Base-by-base conservation (phyloP, 108 stramenopile genomes). In the Aureococcus anophagefferens region DNA sequence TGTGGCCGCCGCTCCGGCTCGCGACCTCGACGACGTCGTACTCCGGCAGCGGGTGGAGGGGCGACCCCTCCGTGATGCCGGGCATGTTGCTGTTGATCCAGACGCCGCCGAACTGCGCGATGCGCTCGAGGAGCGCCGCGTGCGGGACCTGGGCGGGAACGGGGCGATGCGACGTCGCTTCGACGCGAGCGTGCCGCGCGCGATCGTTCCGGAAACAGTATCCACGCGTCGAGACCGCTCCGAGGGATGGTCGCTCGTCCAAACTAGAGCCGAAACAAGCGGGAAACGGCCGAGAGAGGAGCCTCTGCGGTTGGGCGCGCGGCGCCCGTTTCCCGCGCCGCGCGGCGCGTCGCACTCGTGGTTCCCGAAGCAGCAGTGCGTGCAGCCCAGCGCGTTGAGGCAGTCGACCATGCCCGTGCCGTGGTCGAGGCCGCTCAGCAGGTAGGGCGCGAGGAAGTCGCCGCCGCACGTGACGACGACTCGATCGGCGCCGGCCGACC, bases 361-460 rank as follows among this genome's bases (percentile, higher is more conserved):
- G 66, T 84, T 84, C 1, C 83, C 83, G 77, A 78, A 85, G 0
- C 76, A 75, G 25, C 81, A 4, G 59, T 80, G 76, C 32, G 79
- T 79, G 35, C 82, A 62, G 17, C 79, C 79, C 30, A 75, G 74
- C 35, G 51, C 68, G 18, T 70, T 70, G 67, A 85, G 35, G 0
- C 79, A 79, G 35, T 70, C 71, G 81, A 85, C 82, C 84, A 85
- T 85, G 33, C 84, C 84, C 18, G 35, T n/a, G 31, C 84, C 84
- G 15, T 73, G 65, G 76, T 85, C 84, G 63, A 84, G 74, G 33
- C 67, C 68, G 18, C 74, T 72, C 33, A 81, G 66, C 64, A 84
- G 66, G 37, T 84, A 81, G 16, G 83, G 80, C 13, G 75, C 63
- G 28, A 81, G 62, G 66, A 84, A 80, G 64, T 84, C 80, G 29